phyloP scores from a whole-genome alignment of 371 early-diverging fungal genomes.

The Mortierella polycephala region DNA sequence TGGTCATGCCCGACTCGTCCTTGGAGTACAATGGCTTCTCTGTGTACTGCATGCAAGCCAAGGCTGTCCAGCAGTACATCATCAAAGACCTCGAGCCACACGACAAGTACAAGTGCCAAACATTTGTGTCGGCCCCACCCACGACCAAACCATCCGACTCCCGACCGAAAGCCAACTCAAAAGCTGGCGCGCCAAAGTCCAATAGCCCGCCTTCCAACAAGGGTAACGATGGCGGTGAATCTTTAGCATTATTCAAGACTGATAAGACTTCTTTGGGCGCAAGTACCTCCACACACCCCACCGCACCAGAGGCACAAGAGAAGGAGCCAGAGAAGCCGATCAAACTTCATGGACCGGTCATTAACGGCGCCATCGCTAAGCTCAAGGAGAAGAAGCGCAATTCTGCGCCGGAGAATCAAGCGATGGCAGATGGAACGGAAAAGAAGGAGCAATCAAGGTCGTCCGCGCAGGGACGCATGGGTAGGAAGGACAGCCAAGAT shows the following conservation, averaged over 20 bases:
- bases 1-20: slow-evolving; percentile 51
- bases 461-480: slow-evolving; percentile 18
- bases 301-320: slow-evolving; percentile 18
- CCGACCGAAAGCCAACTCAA: slow-evolving; percentile 8
- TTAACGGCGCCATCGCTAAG: slow-evolving; percentile 58
- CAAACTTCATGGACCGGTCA: slow-evolving; percentile 56
- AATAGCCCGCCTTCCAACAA: slow-evolving; percentile 25
- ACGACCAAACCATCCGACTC: slow-evolving; percentile 15
- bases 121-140: slow-evolving; percentile 35
- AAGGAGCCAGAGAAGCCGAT: slow-evolving; percentile 44
- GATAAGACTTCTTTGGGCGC: slow-evolving; percentile 14
- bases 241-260: slow-evolving; percentile 7
- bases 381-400: slow-evolving; percentile 56
- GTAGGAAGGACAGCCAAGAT: slow-evolving; percentile 44
- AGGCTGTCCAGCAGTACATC: slow-evolving; percentile 57
- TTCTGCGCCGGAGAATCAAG: slow-evolving; percentile 15
- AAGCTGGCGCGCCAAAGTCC: slow-evolving; percentile 19
- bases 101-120: slow-evolving; percentile 48
- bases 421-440: slow-evolving; percentile 12
- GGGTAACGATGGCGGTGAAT: slow-evolving; percentile 18
- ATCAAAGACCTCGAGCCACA: slow-evolving; percentile 55
- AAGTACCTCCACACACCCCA: not conserved
- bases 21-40: slow-evolving; percentile 54
- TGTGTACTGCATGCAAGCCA: slow-evolving; percentile 57
- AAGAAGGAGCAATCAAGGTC: slow-evolving; percentile 36